phyloP scores from a whole-genome alignment of 2,329 filamentous ascomycete species.

The Beauveria medogensis region DNA sequence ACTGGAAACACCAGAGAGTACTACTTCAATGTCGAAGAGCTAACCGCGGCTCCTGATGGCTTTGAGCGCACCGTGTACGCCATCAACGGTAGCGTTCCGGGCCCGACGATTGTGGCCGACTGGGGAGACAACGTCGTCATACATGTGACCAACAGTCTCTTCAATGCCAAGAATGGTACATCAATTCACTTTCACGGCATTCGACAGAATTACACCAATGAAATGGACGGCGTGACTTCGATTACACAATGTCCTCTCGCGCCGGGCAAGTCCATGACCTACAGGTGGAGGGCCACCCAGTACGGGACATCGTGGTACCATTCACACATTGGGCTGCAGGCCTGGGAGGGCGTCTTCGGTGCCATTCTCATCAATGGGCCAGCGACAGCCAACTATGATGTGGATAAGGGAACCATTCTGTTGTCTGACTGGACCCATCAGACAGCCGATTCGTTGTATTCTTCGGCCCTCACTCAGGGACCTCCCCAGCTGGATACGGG shows the following conservation, averaged over 20 bases:
- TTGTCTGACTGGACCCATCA: conserved; percentile 51
- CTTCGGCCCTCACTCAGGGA: background rate
- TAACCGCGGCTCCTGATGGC: conserved; percentile 38
- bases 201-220: conserved; percentile 44
- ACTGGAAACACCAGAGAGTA: conserved; percentile 45
- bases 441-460: background rate
- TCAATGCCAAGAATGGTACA: conserved; percentile 42
- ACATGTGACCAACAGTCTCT: conserved; percentile 47
- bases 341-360: conserved; percentile 49
- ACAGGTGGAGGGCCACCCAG: conserved; percentile 47
- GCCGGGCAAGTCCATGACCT: conserved; percentile 44
- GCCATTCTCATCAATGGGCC: conserved; percentile 56
- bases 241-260: conserved; percentile 44
- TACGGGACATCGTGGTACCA: conserved; percentile 55
- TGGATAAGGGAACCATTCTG: conserved; percentile 52
- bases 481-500: conserved; percentile 32
- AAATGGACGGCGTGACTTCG: conserved; percentile 47
- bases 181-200: conserved; percentile 57
- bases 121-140: conserved; percentile 37
- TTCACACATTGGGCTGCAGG: conserved; percentile 44
- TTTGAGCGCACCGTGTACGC: conserved; percentile 32
- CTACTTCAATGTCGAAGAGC: conserved; percentile 34
- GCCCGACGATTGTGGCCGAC: conserved; percentile 47
- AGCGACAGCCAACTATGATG: conserved; percentile 49
- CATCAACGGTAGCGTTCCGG: conserved; percentile 51